phyloP scores from a whole-genome alignment of 2,329 filamentous ascomycete species.

The Colletotrichum brevisporum region DNA sequence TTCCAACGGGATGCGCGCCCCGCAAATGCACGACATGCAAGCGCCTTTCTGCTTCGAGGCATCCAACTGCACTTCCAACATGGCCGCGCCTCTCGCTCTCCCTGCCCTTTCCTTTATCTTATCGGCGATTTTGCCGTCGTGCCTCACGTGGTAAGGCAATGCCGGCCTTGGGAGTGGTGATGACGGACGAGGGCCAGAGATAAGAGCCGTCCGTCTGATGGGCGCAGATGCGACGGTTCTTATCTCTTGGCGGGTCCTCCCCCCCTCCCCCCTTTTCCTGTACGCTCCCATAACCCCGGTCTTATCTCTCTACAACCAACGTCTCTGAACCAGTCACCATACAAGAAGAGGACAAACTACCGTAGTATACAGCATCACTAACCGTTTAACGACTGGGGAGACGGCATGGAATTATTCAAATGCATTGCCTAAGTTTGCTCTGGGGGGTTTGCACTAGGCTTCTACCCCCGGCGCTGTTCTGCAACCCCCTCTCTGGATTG shows the following conservation, averaged over 20 bases:
- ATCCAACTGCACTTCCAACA: slow-evolving; percentile 19
- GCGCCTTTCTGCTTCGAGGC: slow-evolving; percentile 31
- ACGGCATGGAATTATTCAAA: slow-evolving; percentile 1
- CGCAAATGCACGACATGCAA: slow-evolving; percentile 35
- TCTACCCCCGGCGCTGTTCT: too few relatives aligned
- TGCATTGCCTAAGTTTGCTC: slow-evolving; percentile 26
- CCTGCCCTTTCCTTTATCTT: slow-evolving; percentile 7
- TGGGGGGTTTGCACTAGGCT: not conserved
- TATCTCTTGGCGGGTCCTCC: slow-evolving; percentile 39
- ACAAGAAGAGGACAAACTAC: not conserved
- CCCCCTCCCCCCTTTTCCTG: not conserved
- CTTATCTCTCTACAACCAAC: slow-evolving; percentile 22
- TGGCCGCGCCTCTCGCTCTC: not conserved
- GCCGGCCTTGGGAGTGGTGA: slow-evolving; percentile 5
- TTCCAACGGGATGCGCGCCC: not conserved
- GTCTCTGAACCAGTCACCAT: slow-evolving; percentile 15
- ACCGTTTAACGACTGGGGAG: slow-evolving; percentile 6
- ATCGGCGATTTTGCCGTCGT: slow-evolving; percentile 24
- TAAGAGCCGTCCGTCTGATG: slow-evolving; percentile 13
- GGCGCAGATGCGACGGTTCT: slow-evolving; percentile 26
- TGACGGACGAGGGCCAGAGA: slow-evolving; percentile 8
- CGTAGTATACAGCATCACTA: not conserved
- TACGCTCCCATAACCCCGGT: not conserved
- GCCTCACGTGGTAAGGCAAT: not conserved
- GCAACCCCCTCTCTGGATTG: too few relatives aligned